Evolutionary conservation across 2,329 filamentous ascomycete genomes (phyloP).

Genomic region (Fusarium nelsonii): DNA sequence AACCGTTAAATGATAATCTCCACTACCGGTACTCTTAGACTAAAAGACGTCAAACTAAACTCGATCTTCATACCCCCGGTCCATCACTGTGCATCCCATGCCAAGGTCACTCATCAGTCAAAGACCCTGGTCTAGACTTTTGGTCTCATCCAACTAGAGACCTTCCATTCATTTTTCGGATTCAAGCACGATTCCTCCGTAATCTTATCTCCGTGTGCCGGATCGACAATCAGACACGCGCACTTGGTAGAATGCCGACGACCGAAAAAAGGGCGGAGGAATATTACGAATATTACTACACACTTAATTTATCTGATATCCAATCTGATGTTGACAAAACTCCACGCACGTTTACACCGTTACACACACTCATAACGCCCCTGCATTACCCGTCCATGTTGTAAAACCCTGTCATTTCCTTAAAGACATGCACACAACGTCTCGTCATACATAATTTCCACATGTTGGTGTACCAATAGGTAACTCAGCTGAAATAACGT

Average conservation of each 20-base stretch:
- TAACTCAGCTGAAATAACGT: neutral
- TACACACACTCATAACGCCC: conserved; percentile 9
- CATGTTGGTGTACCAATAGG: neutral
- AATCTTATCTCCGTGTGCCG: conserved; percentile 20
- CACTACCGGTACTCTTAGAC: conserved; percentile 7
- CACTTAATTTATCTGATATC: neutral
- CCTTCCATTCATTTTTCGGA: conserved; percentile 13
- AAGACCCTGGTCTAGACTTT: conserved; percentile 14
- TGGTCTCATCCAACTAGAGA: conserved; percentile 5
- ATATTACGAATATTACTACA: neutral
- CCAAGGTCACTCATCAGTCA: conserved; percentile 13
- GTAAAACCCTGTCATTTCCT: conserved; percentile 19
- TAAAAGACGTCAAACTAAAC: neutral
- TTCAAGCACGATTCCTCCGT: conserved; percentile 16
- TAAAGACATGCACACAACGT: neutral
- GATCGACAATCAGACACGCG: neutral
- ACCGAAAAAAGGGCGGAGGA: conserved; percentile 6
- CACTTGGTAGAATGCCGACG: conserved; percentile 13
- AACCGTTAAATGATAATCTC: conserved; percentile 1
- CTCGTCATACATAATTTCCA: conserved; percentile 9
- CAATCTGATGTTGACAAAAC: neutral
- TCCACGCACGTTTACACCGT: conserved; percentile 8
- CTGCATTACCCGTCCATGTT: conserved; percentile 13
- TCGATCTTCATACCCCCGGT: conserved; percentile 20
- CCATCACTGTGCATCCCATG: conserved; percentile 25